Base-by-base conservation (phyloP, 257 asterid genomes). In the Jasminum sambac region DNA sequence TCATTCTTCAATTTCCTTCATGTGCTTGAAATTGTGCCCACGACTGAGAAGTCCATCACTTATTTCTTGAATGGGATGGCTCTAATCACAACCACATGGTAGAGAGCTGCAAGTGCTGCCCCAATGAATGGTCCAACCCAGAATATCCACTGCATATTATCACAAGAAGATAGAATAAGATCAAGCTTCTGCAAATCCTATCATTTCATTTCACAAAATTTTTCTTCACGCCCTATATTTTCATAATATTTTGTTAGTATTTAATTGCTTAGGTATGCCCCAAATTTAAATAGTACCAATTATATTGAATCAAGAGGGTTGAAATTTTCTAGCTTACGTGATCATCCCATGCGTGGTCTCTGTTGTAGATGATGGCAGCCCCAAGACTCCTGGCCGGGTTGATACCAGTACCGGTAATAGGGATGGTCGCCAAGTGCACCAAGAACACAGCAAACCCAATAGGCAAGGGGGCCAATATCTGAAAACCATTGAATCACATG, bases 121-220 rank as follows among this genome's bases (percentile, higher is more conserved):
- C 91, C 91, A 41, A 84, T 72, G 84, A 86, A 86, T 64, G 91
- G 89, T 82, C 89, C 89, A 8, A 86, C 91, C 91, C 91, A 86
- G 77, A 84, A 86, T 39, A 86, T 76, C 91, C 91, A 86, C 88
- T 86, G 83, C 85, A 44, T 52, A 58, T 61, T 12, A 26, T 13
- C 63, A 43, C 5, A 72, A 40, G 13, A 43, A 62, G 41, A 37
- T 14, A 14, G 13, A 42, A 37, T 63, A 13, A 46, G 10, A 42
- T 42, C 14, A 12, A 0, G 7, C 2, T 38, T 26, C 40, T 9
- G 24, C 16, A 52, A 63, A 62, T 44, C 52, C 37, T 65, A 43
- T 52, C 21, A 17, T 11, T 37, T 1, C 17, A 19, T 13, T 41
- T 17, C 16, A 0, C 0, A 24, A 14, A 24, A 34, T 66, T 23